These are phyloP conservation scores for Sinapis alba DNA, from an alignment of 441 rosid species.

Conservation along the genomic window DNA sequence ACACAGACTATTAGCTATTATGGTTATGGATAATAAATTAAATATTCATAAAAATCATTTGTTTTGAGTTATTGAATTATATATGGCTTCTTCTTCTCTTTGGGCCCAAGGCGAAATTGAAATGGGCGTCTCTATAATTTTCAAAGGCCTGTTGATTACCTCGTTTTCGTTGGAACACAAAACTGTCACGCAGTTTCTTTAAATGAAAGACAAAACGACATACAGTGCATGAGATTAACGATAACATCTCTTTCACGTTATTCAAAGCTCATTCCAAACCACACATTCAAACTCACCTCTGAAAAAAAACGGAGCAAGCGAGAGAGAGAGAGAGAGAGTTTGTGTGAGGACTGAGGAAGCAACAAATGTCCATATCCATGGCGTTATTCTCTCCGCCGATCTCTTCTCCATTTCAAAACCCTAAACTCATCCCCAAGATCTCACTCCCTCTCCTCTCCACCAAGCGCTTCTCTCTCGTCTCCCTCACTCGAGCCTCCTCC, in stretches of 20 bases:
- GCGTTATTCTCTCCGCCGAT: constrained; percentile 37
- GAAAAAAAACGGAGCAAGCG: not conserved
- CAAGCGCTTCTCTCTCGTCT: constrained; percentile 28
- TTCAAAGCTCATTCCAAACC: not conserved
- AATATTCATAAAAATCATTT: not conserved
- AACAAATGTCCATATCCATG: constrained; percentile 40
- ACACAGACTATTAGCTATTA: too few relatives aligned
- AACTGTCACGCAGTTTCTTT: constrained; percentile 3
- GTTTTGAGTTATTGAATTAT: not conserved
- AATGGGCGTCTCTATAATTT: not conserved
- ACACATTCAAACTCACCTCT: not conserved
- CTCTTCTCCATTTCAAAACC: constrained; percentile 27
- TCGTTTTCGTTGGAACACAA: not conserved
- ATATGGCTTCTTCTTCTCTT: not conserved
- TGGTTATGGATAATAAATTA: too few relatives aligned
- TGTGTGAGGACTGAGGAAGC: not conserved
- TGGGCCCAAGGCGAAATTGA: not conserved
- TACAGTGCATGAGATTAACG: not conserved
- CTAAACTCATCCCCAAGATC: constrained; percentile 18
- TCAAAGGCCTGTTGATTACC: not conserved
- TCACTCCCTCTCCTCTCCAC: constrained; percentile 25
- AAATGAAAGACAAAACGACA: constrained; percentile 13
- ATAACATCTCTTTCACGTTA: constrained; percentile 22
- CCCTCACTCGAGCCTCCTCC: constrained; percentile 27
- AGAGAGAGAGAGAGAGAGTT: not conserved